Evolutionary conservation across 2,329 filamentous ascomycete species (phyloP).

Genomic region (Trichoderma sp.): DNA sequence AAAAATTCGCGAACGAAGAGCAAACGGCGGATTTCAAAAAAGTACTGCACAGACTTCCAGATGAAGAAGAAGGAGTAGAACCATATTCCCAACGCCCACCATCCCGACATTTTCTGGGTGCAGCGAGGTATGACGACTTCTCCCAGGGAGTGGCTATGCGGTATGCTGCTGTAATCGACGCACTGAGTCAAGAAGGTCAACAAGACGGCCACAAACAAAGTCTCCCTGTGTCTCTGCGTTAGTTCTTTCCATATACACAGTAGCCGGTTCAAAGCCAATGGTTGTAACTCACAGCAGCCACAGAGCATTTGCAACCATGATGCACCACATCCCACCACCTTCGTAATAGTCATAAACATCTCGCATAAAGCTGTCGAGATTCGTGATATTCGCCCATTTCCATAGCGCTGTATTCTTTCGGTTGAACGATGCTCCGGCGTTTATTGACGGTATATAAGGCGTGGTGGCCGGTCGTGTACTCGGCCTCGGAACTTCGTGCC

Average conservation of each 20-base stretch:
- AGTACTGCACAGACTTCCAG: slow-evolving; percentile 74
- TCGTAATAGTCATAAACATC: slow-evolving; percentile 86
- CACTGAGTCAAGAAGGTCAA: slow-evolving; percentile 85
- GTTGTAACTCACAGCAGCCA: slow-evolving; percentile 67
- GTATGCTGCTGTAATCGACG: slow-evolving; percentile 77
- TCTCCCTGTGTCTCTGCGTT: slow-evolving; percentile 58
- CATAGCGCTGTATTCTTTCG: slow-evolving; percentile 78
- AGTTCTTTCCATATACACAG: background rate
- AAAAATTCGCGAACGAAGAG: slow-evolving; percentile 85
- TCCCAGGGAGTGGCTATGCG: slow-evolving; percentile 61
- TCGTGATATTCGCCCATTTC: slow-evolving; percentile 90
- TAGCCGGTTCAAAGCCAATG: background rate
- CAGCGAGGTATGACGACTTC: slow-evolving; percentile 72
- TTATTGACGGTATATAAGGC: slow-evolving; percentile 39
- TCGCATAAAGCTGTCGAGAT: slow-evolving; percentile 83
- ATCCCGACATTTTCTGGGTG: slow-evolving; percentile 71
- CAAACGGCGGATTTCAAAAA: slow-evolving; percentile 74
- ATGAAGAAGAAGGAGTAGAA: slow-evolving; percentile 85
- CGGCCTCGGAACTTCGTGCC: slow-evolving; percentile 49
- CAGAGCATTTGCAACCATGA: slow-evolving; percentile 71
- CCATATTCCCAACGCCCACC: slow-evolving; percentile 81
- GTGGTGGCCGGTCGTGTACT: slow-evolving; percentile 29
- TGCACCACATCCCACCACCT: slow-evolving; percentile 83
- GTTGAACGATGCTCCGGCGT: slow-evolving; percentile 40
- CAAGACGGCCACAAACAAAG: slow-evolving; percentile 80